Base-by-base conservation (phyloP, 2,329 filamentous ascomycete genomes). In the Fusarium haematococcum region DNA sequence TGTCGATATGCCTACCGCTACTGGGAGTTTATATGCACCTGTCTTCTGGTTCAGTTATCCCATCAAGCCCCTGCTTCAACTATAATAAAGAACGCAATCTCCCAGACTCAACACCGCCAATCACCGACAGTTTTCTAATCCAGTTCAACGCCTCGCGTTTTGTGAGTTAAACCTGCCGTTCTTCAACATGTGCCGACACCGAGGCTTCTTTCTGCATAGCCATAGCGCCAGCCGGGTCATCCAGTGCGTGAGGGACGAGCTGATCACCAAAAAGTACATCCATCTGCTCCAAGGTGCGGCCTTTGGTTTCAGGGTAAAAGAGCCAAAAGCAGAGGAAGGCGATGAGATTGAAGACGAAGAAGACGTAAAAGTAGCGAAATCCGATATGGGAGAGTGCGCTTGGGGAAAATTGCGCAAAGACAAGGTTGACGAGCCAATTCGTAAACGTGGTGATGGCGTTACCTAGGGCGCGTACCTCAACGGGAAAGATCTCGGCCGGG, bases 351-450 rank as follows among this genome's bases (percentile, higher is more conserved):
- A 79, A 77, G 9, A 69, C 70, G 35, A 79, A 77, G 37, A 79
- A 79, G 27, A 79, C 75, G 54, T 79, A 79, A 52, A 79, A 89
- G 75, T 88, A 89, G 23, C 81, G 78, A 71, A 87, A 88, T 0
- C 83, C 84, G 20, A 88, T 79, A 1, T 72, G 77, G 0, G 79
- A 80, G 5, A 87, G 79, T 0, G 85, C 86, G 30, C 82, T 81
- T 0, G 87, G 87, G 4, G 84, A 84, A 69, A 87, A 87, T 66
- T 88, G 86, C 8, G 85, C 84, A 67, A 89, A 86, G 23, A 88
- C 78, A 5, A 88, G 78, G 68, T 80, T 81, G 39, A 80, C 70
- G n/a, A 69, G 64, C 79, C 80, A 81, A 67, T 81, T 81, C 27
- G 75, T 78, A 25, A 80, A 78, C 6, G 79, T 80, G 4, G 78